Percentiles rank a stretch among this genome's conserved stretches.
Conservation (phyloP, 495 filamentous ascomycete genomes). For the Peziza echinospora region DNA sequence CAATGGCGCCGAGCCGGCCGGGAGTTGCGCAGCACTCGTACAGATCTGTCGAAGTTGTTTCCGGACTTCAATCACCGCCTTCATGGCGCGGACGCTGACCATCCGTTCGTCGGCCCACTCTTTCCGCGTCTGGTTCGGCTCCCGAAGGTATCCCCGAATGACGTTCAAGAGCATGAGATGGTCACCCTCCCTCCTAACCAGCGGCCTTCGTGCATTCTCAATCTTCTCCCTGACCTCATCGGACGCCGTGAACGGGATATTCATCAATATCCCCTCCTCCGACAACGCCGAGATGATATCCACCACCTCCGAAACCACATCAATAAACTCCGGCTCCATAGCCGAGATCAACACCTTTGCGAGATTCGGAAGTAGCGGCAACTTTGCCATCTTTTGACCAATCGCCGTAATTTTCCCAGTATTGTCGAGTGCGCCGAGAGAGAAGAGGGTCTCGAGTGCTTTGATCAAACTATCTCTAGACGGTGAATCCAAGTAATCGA, state of each 20-base stretch:
- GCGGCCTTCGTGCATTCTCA: constrained; percentile 45
- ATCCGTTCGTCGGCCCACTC: constrained; percentile 60
- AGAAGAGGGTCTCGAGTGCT: constrained; percentile 57
- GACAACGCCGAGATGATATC: constrained; percentile 81
- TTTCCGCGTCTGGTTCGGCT: constrained; percentile 37
- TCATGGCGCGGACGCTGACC: constrained; percentile 67
- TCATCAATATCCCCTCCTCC: constrained; percentile 72
- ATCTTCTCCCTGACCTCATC: constrained; percentile 67
- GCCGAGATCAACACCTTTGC: constrained; percentile 69
- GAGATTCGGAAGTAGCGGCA: constrained; percentile 65
- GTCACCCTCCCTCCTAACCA: constrained; percentile 69
- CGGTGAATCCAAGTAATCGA: constrained; percentile 70
- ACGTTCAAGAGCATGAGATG: constrained; percentile 68
- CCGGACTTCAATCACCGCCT: constrained; percentile 47
- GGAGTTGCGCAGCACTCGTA: not conserved
- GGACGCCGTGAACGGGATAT: constrained; percentile 31
- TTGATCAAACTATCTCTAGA: constrained; percentile 58
- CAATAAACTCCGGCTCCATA: constrained; percentile 34
- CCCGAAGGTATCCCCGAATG: constrained; percentile 43
- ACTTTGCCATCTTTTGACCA: constrained; percentile 54
- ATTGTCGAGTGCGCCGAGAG: constrained; percentile 54
- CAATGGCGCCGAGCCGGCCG: not conserved
- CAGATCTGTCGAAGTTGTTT: constrained; percentile 42
- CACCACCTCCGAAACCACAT: constrained; percentile 63
- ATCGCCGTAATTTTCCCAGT: constrained; percentile 48